Evolutionary conservation across 805 yeast genomes (phyloP), one percentile per base, ranked within the genome.

Genomic region (Candida wancherniae): DNA sequence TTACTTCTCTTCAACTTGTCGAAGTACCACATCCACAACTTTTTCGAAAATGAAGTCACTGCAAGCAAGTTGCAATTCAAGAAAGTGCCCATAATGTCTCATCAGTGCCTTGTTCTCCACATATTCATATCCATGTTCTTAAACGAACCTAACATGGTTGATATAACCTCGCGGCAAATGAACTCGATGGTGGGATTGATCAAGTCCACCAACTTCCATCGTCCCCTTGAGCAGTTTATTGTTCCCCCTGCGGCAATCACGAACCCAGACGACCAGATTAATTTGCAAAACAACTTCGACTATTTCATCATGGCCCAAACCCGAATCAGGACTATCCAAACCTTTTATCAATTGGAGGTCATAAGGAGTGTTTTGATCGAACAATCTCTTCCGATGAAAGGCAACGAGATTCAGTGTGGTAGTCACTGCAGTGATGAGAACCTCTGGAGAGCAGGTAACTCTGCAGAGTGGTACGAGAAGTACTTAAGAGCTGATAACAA

Each of bases 1-100:
- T 67, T 80, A 45, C 63, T 82, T 7, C 57, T 83, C 36, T 81
- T 80, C 53, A 80, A 80, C 48, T 69, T 83, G 36, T 70, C 84
- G 11, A 73, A 83, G 48, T 73, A 63, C 33, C 74, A 80, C 41
- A 74, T 82, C 34, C 85, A 81, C 49, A 73, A 72, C 39, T 75
- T 69, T 42, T 69, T 83, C 63, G 86, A 79, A 44, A 58, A 57
- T 25, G 69, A 65, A 51, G 63, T 55, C 48, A 68, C 64, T 34
- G 55, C 48, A 47, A 66, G 59, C 42, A 69, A 69, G 39, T 48
- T 69, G 29, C 67, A 65, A 28, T 63, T 70, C 43, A 73, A 75
- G 44, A 73, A 73, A 24, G 80, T 61, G 21, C 80, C 75, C 26
- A 57, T 69, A 39, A 67, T 72, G 63, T 73, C 76, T 5, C 73